Percentiles rank a stretch among this genome's conserved stretches.
These are phyloP conservation scores for Linum tenue DNA, from an alignment of 345 rosid species.

Conservation along the genomic window DNA sequence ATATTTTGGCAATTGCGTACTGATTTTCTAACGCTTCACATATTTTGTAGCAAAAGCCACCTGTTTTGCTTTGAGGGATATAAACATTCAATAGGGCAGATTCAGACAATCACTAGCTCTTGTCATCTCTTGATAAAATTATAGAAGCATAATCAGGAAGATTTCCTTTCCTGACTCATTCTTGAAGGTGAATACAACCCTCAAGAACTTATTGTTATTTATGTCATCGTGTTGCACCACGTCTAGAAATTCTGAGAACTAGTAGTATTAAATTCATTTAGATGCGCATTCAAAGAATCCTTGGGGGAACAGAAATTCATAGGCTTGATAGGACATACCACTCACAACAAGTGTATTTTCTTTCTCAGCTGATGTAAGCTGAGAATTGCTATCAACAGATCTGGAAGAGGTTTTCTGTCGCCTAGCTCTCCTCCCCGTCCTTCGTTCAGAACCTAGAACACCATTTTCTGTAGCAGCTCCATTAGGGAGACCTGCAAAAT, in stretches of 20 bases:
- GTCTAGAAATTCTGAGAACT: neutral
- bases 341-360: slow-evolving; percentile 35
- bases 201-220: too few species aligned
- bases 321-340: slow-evolving; percentile 12
- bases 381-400: slow-evolving; percentile 44
- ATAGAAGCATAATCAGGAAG: neutral
- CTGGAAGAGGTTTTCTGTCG: slow-evolving; percentile 59
- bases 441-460: slow-evolving; percentile 35
- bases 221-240: neutral
- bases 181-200: neutral
- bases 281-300: neutral
- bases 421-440: slow-evolving; percentile 62
- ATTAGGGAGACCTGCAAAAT: slow-evolving; percentile 34
- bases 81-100: neutral
- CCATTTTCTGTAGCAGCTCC: slow-evolving; percentile 38
- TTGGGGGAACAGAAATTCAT: neutral
- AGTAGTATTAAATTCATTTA: neutral
- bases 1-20: neutral
- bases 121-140: neutral
- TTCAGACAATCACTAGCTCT: neutral
- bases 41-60: neutral
- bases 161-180: neutral
- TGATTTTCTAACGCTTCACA: too few species aligned
- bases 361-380: slow-evolving; percentile 31
- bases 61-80: too few species aligned